These are phyloP conservation scores for Arxiozyma bovina DNA, from an alignment of 1,139 yeast species.

Conservation along the genomic window DNA sequence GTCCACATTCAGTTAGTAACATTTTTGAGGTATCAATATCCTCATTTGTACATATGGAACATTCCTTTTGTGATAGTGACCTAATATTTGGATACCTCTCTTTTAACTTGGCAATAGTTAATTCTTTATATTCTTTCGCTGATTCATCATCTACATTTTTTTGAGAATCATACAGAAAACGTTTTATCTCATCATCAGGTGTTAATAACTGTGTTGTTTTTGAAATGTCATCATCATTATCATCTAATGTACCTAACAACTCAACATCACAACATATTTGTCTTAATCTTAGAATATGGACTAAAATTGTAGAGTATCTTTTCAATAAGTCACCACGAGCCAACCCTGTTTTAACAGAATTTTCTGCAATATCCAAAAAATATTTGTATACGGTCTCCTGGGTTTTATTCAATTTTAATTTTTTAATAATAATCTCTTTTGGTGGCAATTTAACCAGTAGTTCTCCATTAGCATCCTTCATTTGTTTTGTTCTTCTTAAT, in stretches of 20 bases:
- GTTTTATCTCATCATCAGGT: slow-evolving; percentile 12
- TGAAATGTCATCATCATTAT: slow-evolving; percentile 34
- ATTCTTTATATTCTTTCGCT: slow-evolving; percentile 25
- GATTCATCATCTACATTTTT: slow-evolving; percentile 2
- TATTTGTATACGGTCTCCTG: slow-evolving; percentile 63
- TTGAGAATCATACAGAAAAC: slow-evolving; percentile 4
- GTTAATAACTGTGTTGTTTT: slow-evolving; percentile 31
- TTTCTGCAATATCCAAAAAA: slow-evolving; percentile 61
- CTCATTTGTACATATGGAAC: slow-evolving; percentile 73
- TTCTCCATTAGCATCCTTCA: slow-evolving; percentile 66
- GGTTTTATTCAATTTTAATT: slow-evolving; percentile 53
- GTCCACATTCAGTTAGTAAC: slow-evolving; percentile 72
- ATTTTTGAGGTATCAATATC: slow-evolving; percentile 49
- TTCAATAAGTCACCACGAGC: slow-evolving; percentile 61
- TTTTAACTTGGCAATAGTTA: slow-evolving; percentile 32
- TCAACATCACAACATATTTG: slow-evolving; percentile 85
- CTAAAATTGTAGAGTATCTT: slow-evolving; percentile 69
- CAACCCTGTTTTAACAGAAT: slow-evolving; percentile 55
- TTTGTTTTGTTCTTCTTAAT: slow-evolving; percentile 76
- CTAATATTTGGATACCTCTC: slow-evolving; percentile 25
- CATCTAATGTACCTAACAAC: slow-evolving; percentile 38
- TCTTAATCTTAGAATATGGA: slow-evolving; percentile 73
- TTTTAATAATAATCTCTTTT: slow-evolving; percentile 63
- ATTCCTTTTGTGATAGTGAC: slow-evolving; percentile 53
- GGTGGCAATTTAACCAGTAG: slow-evolving; percentile 71